Evolutionary conservation across 306 rosid species (phyloP).

Genomic region (Medicago truncatula): DNA sequence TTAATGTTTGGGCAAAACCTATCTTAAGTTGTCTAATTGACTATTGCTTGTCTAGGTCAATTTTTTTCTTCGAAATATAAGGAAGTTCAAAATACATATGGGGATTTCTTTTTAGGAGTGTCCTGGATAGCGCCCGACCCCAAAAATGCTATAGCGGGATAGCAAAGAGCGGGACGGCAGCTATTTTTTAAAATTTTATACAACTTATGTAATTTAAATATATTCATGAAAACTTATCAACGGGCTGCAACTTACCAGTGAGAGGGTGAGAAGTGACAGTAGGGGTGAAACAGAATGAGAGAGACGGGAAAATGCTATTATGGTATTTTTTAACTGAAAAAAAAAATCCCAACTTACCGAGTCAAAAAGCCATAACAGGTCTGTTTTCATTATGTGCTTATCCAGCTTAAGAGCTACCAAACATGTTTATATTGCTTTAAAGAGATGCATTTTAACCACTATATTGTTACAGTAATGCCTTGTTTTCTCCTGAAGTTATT

Average conservation of each 20-base stretch:
- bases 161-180: neutral
- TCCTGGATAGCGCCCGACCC: neutral
- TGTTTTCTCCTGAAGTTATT: conserved; percentile 11
- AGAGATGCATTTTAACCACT: conserved; percentile 10
- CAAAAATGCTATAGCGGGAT: neutral
- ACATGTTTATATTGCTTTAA: conserved; percentile 8
- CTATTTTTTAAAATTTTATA: neutral
- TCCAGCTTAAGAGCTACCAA: conserved; percentile 26
- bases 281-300: neutral
- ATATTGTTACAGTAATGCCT: neutral
- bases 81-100: neutral
- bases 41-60: conserved; percentile 7
- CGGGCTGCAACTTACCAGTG: neutral
- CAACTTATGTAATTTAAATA: neutral
- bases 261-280: neutral
- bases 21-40: conserved; percentile 11
- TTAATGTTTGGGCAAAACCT: conserved; percentile 30
- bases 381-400: conserved; percentile 13
- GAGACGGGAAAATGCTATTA: neutral
- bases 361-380: neutral
- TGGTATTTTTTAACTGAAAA: neutral
- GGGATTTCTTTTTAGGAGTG: neutral
- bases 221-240: neutral
- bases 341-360: neutral
- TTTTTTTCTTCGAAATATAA: conserved; percentile 5